Base-by-base conservation (phyloP, 768 basidiomycete species). In the Calocybe cyanea region DNA sequence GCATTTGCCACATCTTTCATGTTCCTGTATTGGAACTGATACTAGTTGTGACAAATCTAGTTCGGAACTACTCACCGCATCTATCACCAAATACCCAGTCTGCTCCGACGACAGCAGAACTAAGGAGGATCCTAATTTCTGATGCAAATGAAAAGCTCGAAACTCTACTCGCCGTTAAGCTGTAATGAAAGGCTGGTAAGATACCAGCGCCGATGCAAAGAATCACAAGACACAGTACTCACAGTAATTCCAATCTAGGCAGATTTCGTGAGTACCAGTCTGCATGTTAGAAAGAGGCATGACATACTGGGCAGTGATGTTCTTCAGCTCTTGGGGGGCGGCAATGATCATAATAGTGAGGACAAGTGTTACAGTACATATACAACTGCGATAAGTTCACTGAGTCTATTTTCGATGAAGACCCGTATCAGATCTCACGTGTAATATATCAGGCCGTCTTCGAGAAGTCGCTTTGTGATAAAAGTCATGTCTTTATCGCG, bases 31-130 rank as follows among this genome's bases (percentile, higher is more conserved):
- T 76, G 73, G 78, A 77, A 81, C 85, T 87, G 63, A 80, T 86
- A 71, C 59, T 71, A 93, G 92, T 93, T 78, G 77, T 77, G 65
- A 77, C 73, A 57, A 90, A 92, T 76, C 71, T 94, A 87, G 88
- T 91, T 75, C 77, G 80, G 73, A 92, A 93, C 60, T 93, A 94
- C 63, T 88, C 87, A 35, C 92, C 92, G 13, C 85, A 93, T 67
- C 76, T 95, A 55, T 64, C 79, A 19, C 87, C 82, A 15, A 73
- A 80, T 56, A 82, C 85, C 2, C 77, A 75, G 20, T 69, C 75
- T 17, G 83, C 90, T 5, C 81, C 85, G 11, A 76, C 85, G 2
- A 81, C 90, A 2, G 74, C 76, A 15, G 86, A 86, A 57, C 71
- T 93, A 46, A 70, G 77, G 38, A 76, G 73, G 46, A 77, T 84